These are phyloP conservation scores for Eutrema yunnanense DNA, from an alignment of 345 rosid species.

Conservation along the genomic window DNA sequence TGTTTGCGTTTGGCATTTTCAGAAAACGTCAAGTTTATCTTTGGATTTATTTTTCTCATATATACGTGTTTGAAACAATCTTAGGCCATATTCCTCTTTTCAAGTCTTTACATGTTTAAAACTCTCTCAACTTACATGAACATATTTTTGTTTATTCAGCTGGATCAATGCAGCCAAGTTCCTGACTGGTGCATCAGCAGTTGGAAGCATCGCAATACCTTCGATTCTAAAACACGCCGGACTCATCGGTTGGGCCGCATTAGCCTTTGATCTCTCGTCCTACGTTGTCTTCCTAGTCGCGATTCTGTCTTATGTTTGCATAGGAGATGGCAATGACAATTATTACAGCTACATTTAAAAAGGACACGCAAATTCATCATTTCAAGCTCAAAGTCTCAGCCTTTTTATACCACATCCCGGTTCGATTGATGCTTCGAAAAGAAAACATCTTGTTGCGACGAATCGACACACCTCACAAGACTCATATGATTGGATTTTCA, in stretches of 20 bases:
- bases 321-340: conserved; percentile 33
- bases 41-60: too few relatives aligned
- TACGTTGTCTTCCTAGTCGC: conserved; percentile 64
- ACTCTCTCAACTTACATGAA: background rate
- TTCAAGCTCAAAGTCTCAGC: conserved; percentile 8
- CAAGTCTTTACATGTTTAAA: background rate
- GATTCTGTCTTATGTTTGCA: conserved; percentile 61
- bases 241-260: conserved; percentile 93
- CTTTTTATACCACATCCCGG: background rate
- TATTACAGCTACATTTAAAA: conserved; percentile 45
- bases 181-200: conserved; percentile 81
- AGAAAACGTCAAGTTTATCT: too few relatives aligned
- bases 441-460: background rate
- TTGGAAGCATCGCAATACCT: conserved; percentile 96
- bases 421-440: conserved; percentile 1
- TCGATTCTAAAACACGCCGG: conserved; percentile 85
- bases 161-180: conserved; percentile 93
- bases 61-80: too few relatives aligned
- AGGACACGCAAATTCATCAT: background rate
- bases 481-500: conserved; percentile 1
- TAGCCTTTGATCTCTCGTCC: conserved; percentile 77
- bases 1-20: too few relatives aligned
- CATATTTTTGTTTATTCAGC: conserved; percentile 23
- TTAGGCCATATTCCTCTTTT: background rate
- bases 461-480: background rate